Base-by-base conservation (phyloP, 306 rosid genomes). In the Castanea mollissima region DNA sequence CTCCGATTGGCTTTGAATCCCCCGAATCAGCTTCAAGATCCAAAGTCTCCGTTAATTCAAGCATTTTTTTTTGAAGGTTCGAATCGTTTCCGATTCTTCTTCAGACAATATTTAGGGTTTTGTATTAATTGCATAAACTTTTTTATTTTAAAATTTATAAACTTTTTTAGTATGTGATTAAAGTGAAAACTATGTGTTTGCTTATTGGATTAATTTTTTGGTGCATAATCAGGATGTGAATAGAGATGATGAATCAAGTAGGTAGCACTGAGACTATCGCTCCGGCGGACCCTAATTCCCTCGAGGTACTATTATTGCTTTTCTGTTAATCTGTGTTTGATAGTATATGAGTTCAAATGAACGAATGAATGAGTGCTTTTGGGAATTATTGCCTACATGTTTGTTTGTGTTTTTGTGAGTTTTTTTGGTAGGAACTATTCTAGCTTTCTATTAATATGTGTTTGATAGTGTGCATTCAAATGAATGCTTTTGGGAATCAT, bases 161-260 rank as follows among this genome's bases (percentile, higher is more conserved):
- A 25, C 2, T 1, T 25, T 44, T 74, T 27, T 1, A 11, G 18
- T 79, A 23, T 23, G 52, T 71, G 34, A 52, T 18, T 38, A 27
- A 18, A 41, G 16, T 75, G 55, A 27, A 67, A 71, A 31, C 31
- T 25, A 18, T 69, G 6, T 65, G 51, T 23, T 71, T 69, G 69
- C 54, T 78, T 25, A 56, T 74, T 55, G 38, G 31, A 58, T 73
- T 41, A 41, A 2, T 18, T 59, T 73, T 81, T 52, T 68, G 78
- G 29, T 79, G 64, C 18, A 62, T 35, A 31, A 78, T 59, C 74
- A 86, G 94, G 87, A 83, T 92, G 86, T 79, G 82, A 59, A 71
- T 76, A 74, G 16, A 78, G 75, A 91, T 79, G 93, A 86, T 92
- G 82, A 95, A 91, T 54, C 96, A 92, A 86, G 97, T 92, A 83